Evolutionary conservation across 805 yeast genomes (phyloP), one percentile per base, ranked within the genome.

Genomic region (Yarrowia sp.): DNA sequence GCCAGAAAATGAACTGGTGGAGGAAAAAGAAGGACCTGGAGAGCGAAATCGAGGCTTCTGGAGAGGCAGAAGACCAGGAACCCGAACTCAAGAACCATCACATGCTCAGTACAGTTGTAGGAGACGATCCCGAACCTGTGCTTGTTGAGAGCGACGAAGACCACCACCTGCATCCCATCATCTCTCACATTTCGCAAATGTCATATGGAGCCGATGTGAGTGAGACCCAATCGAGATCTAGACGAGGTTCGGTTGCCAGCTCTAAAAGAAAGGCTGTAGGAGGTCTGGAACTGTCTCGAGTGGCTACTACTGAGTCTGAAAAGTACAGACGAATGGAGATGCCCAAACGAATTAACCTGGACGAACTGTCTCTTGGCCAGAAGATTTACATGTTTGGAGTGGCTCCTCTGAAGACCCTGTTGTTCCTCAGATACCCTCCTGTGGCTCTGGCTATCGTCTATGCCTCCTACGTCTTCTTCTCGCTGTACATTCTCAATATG

Each of bases 401-500:
- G 14, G 67, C 72, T 5, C 97, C 97, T 0, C 75, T 85, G 65
- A 87, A 86, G 71, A 82, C 94, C 0, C 75, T 91, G 19, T 78
- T 81, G 4, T 83, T 91, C 70, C 77, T 91, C 42, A 78, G 80
- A 69, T 88, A 88, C 75, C 96, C 97, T 0, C 95, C 97, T 0
- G 93, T 92, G 9, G 75, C 83, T 1, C 78, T 90, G 61, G 86
- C 92, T 8, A 83, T 91, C 43, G 75, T 81, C 0, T 90, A 86
- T 74, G 87, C 93, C 1, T 86, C 91, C 0, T 84, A 88, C n/a
- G 84, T 90, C 59, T 92, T 90, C 78, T 87, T 87, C 3, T 85
- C 85, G 15, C 78, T 90, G 19, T 91, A 91, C 75, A 85, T 89
- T 71, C 85, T 90, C 74, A 92, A 92, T 78, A 82, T 91, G 85